These are phyloP conservation scores for Fusarium domesticum DNA, from an alignment of 2,329 filamentous ascomycete genomes.

Conservation along the genomic window DNA sequence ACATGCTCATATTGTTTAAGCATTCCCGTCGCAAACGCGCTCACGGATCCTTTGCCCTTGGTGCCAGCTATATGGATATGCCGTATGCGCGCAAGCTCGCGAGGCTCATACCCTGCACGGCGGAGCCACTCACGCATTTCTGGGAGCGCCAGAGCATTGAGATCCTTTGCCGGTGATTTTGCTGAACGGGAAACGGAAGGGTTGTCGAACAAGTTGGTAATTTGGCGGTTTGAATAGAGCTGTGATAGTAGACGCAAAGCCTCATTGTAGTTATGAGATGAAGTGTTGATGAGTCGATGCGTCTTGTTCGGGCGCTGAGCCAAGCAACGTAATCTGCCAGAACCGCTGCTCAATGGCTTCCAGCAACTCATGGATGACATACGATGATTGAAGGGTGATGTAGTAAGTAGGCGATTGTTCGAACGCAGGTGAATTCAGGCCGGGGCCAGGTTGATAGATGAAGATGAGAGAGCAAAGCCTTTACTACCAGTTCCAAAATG, in stretches of 20 bases:
- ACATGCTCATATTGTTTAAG: conserved; percentile 54
- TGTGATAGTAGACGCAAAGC: conserved; percentile 73
- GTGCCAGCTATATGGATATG: conserved; percentile 86
- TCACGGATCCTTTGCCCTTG: conserved; percentile 90
- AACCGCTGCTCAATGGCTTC: background rate
- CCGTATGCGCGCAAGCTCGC: conserved; percentile 42
- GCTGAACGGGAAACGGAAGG: conserved; percentile 30
- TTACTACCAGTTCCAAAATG: background rate
- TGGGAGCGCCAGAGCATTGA: conserved; percentile 73
- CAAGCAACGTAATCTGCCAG: conserved; percentile 3
- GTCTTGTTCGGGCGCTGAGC: conserved; percentile 1
- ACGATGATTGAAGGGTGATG: background rate
- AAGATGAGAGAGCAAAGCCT: background rate
- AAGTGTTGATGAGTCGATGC: conserved; percentile 13
- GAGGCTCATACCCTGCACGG: conserved; percentile 67
- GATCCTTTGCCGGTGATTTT: conserved; percentile 42
- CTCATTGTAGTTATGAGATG: conserved; percentile 51
- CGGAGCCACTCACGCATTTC: conserved; percentile 78
- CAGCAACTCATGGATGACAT: conserved; percentile 2
- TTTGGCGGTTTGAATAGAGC: conserved; percentile 74
- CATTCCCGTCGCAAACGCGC: conserved; percentile 78
- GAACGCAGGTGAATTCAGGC: background rate
- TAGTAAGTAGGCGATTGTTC: background rate
- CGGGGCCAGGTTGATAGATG: background rate
- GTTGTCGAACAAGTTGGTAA: conserved; percentile 50